phyloP scores from a whole-genome alignment of 2,329 filamentous ascomycete genomes.

The Capronia americana region DNA sequence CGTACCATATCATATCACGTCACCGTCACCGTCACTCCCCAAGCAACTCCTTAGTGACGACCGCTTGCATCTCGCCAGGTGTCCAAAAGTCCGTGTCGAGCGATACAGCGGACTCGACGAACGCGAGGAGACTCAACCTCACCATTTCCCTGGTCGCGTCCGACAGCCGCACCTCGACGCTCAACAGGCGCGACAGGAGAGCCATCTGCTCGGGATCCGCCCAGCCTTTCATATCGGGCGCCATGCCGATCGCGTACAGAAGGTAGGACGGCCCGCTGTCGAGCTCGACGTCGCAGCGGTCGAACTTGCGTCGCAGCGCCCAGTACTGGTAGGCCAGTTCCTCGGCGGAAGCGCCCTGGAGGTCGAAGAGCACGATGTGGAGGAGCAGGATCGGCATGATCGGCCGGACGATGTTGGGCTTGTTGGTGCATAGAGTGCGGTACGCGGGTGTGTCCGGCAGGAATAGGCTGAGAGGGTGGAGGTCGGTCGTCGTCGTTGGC shows the following conservation, averaged over 20 bases:
- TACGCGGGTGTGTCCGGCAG: constrained; percentile 6
- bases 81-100: too few species aligned
- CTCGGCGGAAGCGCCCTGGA: background rate
- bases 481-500: background rate
- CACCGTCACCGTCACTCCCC: too few species aligned
- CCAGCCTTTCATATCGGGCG: constrained; percentile 12
- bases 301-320: constrained; percentile 7
- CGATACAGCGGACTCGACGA: too few species aligned
- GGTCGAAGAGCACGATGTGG: constrained; percentile 13
- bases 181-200: constrained; percentile 3
- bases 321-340: constrained; percentile 11
- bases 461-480: constrained; percentile 1
- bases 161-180: constrained; percentile 9
- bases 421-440: background rate
- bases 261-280: constrained; percentile 11
- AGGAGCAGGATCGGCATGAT: constrained; percentile 9
- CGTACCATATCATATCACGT: too few species aligned
- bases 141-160: background rate
- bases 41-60: too few species aligned
- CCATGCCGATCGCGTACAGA: constrained; percentile 8
- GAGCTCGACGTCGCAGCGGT: constrained; percentile 10
- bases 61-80: too few species aligned
- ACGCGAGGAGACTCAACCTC: background rate
- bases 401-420: background rate
- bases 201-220: constrained; percentile 3